Evolutionary conservation across 768 basidiomycete genomes (phyloP).

Genomic region (Trametes cingulata): DNA sequence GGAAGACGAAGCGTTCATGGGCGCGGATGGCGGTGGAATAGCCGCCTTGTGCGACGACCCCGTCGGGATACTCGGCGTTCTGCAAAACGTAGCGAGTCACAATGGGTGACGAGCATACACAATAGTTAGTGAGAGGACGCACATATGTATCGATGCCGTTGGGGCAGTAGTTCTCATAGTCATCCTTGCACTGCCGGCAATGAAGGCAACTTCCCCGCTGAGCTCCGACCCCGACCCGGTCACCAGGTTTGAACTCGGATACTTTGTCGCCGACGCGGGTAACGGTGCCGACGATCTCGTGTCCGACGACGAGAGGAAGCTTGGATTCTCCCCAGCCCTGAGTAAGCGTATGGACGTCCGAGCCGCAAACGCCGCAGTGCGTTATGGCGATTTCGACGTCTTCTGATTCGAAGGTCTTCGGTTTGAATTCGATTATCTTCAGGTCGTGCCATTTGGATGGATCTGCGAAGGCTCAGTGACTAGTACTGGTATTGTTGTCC

Average conservation of each 20-base stretch:
- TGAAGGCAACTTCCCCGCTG: conserved; percentile 54
- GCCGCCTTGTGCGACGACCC: conserved; percentile 42
- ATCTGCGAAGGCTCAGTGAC: conserved; percentile 7
- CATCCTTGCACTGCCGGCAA: conserved; percentile 49
- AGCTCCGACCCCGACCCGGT: conserved; percentile 54
- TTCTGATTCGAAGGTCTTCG: conserved; percentile 51
- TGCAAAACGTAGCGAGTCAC: no score
- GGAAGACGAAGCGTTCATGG: conserved; percentile 57
- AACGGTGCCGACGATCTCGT: conserved; percentile 59
- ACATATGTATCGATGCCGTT: conserved; percentile 43
- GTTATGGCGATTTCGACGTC: conserved; percentile 60
- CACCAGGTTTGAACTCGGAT: conserved; percentile 49
- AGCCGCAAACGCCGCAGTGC: conserved; percentile 51
- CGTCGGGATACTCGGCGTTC: conserved; percentile 43
- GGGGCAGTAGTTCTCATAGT: conserved; percentile 60
- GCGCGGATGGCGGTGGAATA: conserved; percentile 49
- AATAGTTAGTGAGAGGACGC: neutral
- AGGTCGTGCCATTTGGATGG: conserved; percentile 40
- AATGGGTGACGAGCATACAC: neutral
- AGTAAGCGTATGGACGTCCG: conserved; percentile 50
- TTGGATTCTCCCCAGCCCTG: conserved; percentile 39
- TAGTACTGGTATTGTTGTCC: no score
- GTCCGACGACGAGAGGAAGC: conserved; percentile 36
- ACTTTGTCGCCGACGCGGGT: conserved; percentile 56
- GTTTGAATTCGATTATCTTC: conserved; percentile 48